These are phyloP conservation scores for Botryotinia globosa DNA, from an alignment of 2,329 filamentous ascomycete species.

Conservation along the genomic window DNA sequence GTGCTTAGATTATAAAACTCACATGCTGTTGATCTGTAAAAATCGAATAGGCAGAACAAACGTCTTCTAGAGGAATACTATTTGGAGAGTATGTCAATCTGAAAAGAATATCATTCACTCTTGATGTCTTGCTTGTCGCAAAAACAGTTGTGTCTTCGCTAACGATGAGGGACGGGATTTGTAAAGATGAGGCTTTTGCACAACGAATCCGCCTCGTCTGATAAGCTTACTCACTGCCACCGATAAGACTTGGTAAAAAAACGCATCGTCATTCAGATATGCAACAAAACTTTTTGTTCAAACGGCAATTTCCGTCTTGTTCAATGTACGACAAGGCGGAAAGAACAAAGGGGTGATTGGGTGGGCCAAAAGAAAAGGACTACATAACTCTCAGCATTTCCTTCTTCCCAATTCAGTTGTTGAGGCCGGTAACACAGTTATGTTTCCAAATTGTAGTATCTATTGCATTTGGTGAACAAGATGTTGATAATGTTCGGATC, in stretches of 20 bases:
- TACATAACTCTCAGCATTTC: neutral
- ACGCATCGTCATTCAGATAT: slow-evolving; percentile 21
- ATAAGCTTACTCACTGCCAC: slow-evolving; percentile 17
- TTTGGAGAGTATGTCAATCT: neutral
- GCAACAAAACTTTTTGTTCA: slow-evolving; percentile 20
- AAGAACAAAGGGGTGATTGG: slow-evolving; percentile 6
- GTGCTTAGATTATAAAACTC: neutral
- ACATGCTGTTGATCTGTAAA: neutral
- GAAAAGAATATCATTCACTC: neutral
- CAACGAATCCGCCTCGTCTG: slow-evolving; percentile 8
- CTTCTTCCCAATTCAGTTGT: neutral
- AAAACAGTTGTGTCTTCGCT: neutral
- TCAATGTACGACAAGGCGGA: slow-evolving; percentile 9
- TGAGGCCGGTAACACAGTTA: neutral
- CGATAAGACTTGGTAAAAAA: slow-evolving; percentile 22
- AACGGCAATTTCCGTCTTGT: slow-evolving; percentile 12
- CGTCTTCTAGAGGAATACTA: neutral
- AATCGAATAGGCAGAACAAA: neutral
- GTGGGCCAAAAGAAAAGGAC: neutral
- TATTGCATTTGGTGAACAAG: neutral
- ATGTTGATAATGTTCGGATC: neutral
- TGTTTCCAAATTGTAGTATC: neutral
- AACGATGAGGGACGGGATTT: neutral
- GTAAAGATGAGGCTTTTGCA: slow-evolving; percentile 1
- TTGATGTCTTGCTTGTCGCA: neutral